Evolutionary conservation across 2,329 filamentous ascomycete genomes (phyloP).

Genomic region (Leptosphaerulina australis): DNA sequence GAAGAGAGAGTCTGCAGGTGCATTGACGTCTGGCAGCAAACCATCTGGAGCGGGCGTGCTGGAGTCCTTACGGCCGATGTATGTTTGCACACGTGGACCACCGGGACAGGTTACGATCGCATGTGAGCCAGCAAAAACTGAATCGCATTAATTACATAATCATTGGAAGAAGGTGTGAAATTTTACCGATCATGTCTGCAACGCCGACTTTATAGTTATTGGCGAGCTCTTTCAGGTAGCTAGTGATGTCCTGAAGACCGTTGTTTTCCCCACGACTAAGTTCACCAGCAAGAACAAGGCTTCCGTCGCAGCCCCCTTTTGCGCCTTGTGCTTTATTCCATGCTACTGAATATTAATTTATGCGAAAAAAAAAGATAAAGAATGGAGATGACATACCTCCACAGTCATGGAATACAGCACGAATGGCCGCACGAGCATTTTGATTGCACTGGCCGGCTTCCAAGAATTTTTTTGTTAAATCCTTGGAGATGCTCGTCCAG

Average conservation of each 20-base stretch:
- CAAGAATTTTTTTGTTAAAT: constrained; percentile 22
- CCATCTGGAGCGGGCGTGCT: constrained; percentile 12
- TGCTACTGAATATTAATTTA: constrained; percentile 16
- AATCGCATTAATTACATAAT: constrained; percentile 20
- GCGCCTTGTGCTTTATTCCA: constrained; percentile 24
- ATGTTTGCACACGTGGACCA: constrained; percentile 18
- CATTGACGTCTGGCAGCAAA: constrained; percentile 14
- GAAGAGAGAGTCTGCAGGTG: constrained; percentile 18
- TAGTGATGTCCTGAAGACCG: constrained; percentile 51
- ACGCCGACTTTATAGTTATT: constrained; percentile 39
- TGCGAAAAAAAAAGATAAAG: neutral
- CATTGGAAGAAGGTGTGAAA: constrained; percentile 20
- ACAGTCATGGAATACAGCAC: constrained; percentile 27
- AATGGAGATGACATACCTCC: constrained; percentile 24
- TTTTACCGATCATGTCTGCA: constrained; percentile 11
- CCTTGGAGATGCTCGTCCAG: constrained; percentile 12
- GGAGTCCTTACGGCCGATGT: constrained; percentile 25
- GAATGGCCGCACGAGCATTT: constrained; percentile 25
- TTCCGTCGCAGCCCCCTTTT: constrained; percentile 23
- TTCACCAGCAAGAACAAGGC: constrained; percentile 21
- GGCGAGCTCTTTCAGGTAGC: constrained; percentile 44
- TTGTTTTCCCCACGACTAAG: constrained; percentile 42
- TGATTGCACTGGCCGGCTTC: constrained; percentile 28
- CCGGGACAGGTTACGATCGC: constrained; percentile 25
- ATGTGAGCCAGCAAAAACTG: constrained; percentile 25